Conservation (phyloP, 1,284 basidiomycete species). For the Ceratobasidium papillatum region DNA sequence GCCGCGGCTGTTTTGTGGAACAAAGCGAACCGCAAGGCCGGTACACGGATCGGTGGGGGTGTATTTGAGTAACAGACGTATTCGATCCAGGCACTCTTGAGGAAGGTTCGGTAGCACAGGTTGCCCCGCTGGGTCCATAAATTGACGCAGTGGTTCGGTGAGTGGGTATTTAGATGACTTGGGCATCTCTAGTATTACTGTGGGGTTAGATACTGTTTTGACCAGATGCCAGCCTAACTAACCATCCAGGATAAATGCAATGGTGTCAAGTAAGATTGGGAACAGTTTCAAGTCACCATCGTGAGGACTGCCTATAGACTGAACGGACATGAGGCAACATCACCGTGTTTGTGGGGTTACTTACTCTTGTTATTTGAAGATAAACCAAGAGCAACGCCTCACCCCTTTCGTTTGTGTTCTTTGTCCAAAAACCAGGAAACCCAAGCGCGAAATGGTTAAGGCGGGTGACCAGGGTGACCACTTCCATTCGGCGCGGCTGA, state of each 20-base stretch:
- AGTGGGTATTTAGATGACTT: slow-evolving; percentile 61
- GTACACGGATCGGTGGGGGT: slow-evolving; percentile 27
- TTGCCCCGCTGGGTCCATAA: slow-evolving; percentile 61
- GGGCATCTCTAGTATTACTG: slow-evolving; percentile 63
- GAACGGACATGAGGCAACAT: slow-evolving; percentile 33
- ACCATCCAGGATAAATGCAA: slow-evolving; percentile 78
- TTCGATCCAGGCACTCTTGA: slow-evolving; percentile 61
- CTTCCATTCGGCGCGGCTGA: slow-evolving; percentile 52
- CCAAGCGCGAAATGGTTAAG: slow-evolving; percentile 76
- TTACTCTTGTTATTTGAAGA: slow-evolving; percentile 65
- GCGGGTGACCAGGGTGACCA: slow-evolving; percentile 60
- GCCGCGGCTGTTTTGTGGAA: slow-evolving; percentile 61
- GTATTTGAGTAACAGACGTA: slow-evolving; percentile 58
- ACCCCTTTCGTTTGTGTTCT: slow-evolving; percentile 59
- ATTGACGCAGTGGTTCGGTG: slow-evolving; percentile 68
- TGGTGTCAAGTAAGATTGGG: slow-evolving; percentile 73
- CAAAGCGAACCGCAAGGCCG: slow-evolving; percentile 51
- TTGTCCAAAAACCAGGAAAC: slow-evolving; percentile 68
- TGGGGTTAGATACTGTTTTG: background rate
- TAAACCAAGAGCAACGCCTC: slow-evolving; percentile 59
- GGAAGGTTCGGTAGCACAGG: slow-evolving; percentile 63
- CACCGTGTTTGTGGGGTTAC: slow-evolving; percentile 47
- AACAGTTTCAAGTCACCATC: slow-evolving; percentile 63
- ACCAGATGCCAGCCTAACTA: slow-evolving; percentile 45
- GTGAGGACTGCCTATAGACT: slow-evolving; percentile 64